A percentile compares a stretch with the other conserved stretches of the same genome.
Conservation (phyloP, 345 rosid genomes). For the Pistacia vera region DNA sequence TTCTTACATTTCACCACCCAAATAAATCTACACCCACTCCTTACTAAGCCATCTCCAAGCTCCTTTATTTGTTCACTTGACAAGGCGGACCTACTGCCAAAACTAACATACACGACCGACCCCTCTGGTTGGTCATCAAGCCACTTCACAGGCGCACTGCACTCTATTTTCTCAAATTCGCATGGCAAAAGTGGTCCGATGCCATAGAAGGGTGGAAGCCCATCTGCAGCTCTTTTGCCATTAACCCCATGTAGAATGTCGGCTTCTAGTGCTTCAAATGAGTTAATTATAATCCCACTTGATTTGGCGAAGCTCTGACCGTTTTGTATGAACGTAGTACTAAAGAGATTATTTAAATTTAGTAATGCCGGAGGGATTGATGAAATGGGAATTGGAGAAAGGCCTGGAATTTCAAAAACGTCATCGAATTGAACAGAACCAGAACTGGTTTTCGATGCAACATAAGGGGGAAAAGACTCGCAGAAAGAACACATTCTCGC, state of each 20-base stretch:
- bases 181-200: slow-evolving; percentile 39
- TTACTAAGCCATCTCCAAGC: slow-evolving; percentile 40
- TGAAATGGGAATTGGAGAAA: slow-evolving; percentile 30
- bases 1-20: slow-evolving; percentile 41
- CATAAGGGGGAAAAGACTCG: slow-evolving; percentile 1
- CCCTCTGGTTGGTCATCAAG: slow-evolving; percentile 33
- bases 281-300: slow-evolving; percentile 39
- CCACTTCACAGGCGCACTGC: slow-evolving; percentile 26
- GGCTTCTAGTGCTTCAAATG: slow-evolving; percentile 39
- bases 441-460: neutral
- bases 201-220: slow-evolving; percentile 30
- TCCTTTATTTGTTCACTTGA: slow-evolving; percentile 40
- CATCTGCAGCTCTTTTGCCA: slow-evolving; percentile 3
- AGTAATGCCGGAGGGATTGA: slow-evolving; percentile 33
- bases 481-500: slow-evolving; percentile 32
- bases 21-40: slow-evolving; percentile 32
- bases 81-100: slow-evolving; percentile 48
- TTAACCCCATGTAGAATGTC: slow-evolving; percentile 25
- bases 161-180: slow-evolving; percentile 19
- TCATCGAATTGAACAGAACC: slow-evolving; percentile 14
- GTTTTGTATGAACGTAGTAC: slow-evolving; percentile 8
- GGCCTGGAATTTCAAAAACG: slow-evolving; percentile 35
- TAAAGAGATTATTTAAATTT: slow-evolving; percentile 19
- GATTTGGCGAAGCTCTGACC: slow-evolving; percentile 9
- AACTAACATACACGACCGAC: slow-evolving; percentile 46